Percentiles rank a stretch among this genome's conserved stretches.
Evolutionary conservation across 1,284 basidiomycete genomes (phyloP).

Genomic region (Rhodotorula sp.): DNA sequence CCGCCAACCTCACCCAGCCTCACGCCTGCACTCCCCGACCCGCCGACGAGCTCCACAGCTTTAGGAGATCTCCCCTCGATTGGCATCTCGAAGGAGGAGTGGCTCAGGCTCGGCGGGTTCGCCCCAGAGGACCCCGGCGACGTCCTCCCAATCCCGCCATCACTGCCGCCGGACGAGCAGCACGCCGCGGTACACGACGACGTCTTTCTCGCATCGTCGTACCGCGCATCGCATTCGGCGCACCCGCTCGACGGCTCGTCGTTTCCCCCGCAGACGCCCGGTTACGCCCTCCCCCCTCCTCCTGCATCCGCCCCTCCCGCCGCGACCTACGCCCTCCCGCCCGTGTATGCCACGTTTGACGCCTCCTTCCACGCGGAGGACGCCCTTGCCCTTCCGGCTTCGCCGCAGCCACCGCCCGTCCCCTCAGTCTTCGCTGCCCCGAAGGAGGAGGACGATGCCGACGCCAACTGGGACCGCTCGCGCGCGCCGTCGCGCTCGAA

Average conservation of each 20-base stretch:
- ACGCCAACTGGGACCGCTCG: not conserved
- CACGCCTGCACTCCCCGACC: not conserved
- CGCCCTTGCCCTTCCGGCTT: not conserved
- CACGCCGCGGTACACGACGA: not conserved
- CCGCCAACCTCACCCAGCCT: not conserved
- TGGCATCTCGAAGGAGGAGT: constrained; percentile 25
- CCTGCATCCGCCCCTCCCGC: not conserved
- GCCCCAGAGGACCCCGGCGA: not conserved
- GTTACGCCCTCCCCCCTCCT: not conserved
- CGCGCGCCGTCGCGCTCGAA: not conserved
- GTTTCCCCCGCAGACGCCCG: not conserved
- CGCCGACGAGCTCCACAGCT: no score
- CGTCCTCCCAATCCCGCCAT: not conserved
- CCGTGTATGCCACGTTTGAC: not conserved
- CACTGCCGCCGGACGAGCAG: not conserved
- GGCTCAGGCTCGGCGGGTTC: constrained; percentile 19
- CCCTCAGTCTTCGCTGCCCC: not conserved
- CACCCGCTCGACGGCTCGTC: not conserved
- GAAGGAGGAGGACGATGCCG: not conserved
- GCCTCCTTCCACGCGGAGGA: not conserved
- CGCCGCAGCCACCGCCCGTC: not conserved
- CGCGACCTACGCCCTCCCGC: not conserved
- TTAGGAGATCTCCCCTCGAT: not conserved
- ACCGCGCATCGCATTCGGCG: not conserved
- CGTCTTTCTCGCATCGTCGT: not conserved